Conservation (phyloP, 75 land plant species). For the Gnetum montanum region DNA sequence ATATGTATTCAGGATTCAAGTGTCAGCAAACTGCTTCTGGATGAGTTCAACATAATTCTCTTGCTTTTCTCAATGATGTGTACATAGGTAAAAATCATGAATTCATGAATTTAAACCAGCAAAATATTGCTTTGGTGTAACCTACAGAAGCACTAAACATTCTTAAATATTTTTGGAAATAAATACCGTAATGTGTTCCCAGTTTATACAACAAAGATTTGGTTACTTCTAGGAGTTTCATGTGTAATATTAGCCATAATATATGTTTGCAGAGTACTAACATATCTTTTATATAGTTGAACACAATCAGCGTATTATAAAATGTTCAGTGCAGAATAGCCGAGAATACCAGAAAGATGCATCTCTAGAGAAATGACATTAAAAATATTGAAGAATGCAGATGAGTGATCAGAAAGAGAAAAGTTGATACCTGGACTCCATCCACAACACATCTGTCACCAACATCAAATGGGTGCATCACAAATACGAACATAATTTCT, state of each 20-base stretch:
- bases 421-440: constrained; percentile 61
- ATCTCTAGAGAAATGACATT: background rate
- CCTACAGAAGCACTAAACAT: no score
- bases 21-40: background rate
- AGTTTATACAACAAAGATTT: no score
- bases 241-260: background rate
- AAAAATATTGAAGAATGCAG: background rate
- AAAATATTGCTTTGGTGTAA: no score
- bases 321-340: background rate
- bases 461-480: constrained; percentile 94
- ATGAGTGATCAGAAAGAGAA: background rate
- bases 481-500: constrained; percentile 85
- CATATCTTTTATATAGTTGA: background rate
- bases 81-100: background rate
- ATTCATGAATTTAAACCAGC: background rate
- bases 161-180: no score
- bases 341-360: background rate
- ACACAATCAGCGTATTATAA: background rate
- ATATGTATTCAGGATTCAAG: background rate
- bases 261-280: background rate
- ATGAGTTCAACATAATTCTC: background rate
- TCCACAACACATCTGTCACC: constrained; percentile 92
- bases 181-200: no score
- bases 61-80: background rate
- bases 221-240: no score